phyloP scores from a whole-genome alignment of 2,329 filamentous ascomycete genomes.

The Cercospora zeina region DNA sequence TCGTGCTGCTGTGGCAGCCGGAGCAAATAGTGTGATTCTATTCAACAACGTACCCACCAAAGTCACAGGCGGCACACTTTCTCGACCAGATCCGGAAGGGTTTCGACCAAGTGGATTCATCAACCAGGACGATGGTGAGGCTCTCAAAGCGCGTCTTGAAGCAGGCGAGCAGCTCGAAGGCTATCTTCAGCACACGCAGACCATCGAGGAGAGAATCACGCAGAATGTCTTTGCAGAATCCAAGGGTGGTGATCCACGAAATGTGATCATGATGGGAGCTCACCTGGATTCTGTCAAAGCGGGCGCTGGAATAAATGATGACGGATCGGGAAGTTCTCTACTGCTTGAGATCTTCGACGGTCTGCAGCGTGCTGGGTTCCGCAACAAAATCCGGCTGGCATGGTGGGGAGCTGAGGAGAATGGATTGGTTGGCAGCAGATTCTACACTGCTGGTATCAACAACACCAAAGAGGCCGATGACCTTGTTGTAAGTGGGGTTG shows the following conservation, averaged over 20 bases:
- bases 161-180: conserved; percentile 44
- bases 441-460: conserved; percentile 51
- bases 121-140: conserved; percentile 59
- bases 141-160: conserved; percentile 57
- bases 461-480: conserved; percentile 56
- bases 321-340: conserved; percentile 66
- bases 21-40: conserved; percentile 69
- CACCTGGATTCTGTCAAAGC: conserved; percentile 51
- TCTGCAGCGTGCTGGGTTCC: conserved; percentile 69
- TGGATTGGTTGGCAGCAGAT: conserved; percentile 60
- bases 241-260: conserved; percentile 41
- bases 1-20: conserved; percentile 64
- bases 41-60: conserved; percentile 68
- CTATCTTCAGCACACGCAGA: conserved; percentile 46
- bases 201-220: conserved; percentile 48
- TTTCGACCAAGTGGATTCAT: conserved; percentile 70
- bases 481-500: conserved; percentile 66
- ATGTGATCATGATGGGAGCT: conserved; percentile 36
- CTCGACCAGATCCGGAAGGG: conserved; percentile 37
- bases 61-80: conserved; percentile 59
- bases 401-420: conserved; percentile 65
- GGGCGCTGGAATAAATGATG: conserved; percentile 73
- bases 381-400: conserved; percentile 66
- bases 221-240: conserved; percentile 63
- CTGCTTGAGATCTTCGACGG: conserved; percentile 61